Evolutionary conservation across 805 yeast genomes (phyloP), one percentile per base, ranked within the genome.

Genomic region (Dipodascus geniculatus): DNA sequence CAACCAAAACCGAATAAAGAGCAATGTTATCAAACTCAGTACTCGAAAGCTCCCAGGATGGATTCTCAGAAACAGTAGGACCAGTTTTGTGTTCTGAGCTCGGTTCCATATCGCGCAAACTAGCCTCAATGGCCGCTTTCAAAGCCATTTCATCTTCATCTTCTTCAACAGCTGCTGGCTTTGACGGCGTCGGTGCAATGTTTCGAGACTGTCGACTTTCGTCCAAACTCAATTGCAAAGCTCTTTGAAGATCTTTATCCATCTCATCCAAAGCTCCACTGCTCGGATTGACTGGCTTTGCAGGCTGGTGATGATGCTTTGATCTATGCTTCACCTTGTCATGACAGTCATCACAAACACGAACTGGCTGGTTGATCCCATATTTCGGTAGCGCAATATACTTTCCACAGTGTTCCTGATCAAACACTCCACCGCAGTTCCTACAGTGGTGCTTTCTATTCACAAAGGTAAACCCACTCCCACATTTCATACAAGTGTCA

Each of bases 381-480:
- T 87, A 74, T 49, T 84, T 83, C 0, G 95, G 91, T 54, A 93
- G 71, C 8, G 90, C 82, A 33, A 82, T 72, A 50, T 68, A 73
- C 59, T 86, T 80, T 1, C 83, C 72, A n/a, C 97, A 87, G 68
- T 95, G 96, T 3, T 79, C 76, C 58, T 86, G 90, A 67, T 95
- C 83, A 64, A 77, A 91, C 0, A 88, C 96, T 2, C 97, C 97
- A 22, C 99, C 99, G 70, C 99, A 93, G 52, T 95, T 85, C 52
- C 99, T 77, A 68, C 99, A 93, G 69, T 93, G 99, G 67, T 93
- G 99, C 66, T 91, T 89, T 63, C 99, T 77, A 66, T 87, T 89
- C 56, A 90, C 71, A 65, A 91, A 77, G 0, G 93, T 74, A 64
- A 93, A 93, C 16, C 82, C 71, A 47, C 75, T 80, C 51, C 95